phyloP scores from a whole-genome alignment of 225 moss, liverwort and hornwort species.

The Lunularia cruciata region DNA sequence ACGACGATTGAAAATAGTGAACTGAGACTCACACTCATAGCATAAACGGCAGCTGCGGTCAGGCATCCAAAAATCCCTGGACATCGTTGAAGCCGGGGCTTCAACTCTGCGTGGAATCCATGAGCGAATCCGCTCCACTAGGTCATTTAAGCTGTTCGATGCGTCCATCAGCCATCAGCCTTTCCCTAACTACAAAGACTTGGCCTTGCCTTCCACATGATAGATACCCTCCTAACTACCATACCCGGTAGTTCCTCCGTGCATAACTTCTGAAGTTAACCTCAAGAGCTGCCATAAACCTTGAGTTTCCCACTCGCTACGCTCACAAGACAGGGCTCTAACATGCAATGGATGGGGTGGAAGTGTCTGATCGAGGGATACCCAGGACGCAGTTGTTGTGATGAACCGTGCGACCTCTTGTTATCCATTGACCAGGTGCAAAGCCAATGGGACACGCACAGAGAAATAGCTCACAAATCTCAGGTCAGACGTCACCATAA shows the following conservation, averaged over 20 bases:
- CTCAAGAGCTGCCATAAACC: conserved; percentile 5
- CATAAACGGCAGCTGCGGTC: conserved; percentile 91
- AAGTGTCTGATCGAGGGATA: not conserved
- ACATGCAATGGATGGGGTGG: not conserved
- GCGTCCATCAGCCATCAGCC: conserved; percentile 92
- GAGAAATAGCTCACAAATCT: not conserved
- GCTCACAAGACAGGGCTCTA: not conserved
- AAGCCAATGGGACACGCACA: conserved; percentile 22
- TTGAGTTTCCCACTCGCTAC: not conserved
- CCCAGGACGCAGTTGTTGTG: not conserved
- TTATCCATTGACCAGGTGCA: not conserved
- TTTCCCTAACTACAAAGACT: conserved; percentile 9
- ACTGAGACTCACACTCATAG: conserved; percentile 87
- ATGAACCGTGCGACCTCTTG: not conserved
- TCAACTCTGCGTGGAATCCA: conserved; percentile 94
- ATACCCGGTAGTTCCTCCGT: not conserved
- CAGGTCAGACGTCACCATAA: not conserved
- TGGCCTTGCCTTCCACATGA: not conserved
- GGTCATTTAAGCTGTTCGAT: conserved; percentile 63
- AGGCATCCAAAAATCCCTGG: conserved; percentile 98
- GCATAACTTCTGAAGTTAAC: not conserved
- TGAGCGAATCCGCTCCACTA: conserved; percentile 73
- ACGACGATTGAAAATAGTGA: conserved; percentile 85
- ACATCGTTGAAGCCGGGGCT: conserved; percentile 57
- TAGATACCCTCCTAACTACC: not conserved